Evolutionary conservation across 306 rosid species (phyloP), one percentile per base, ranked within the genome.

Genomic region (Prosopis cineraria): DNA sequence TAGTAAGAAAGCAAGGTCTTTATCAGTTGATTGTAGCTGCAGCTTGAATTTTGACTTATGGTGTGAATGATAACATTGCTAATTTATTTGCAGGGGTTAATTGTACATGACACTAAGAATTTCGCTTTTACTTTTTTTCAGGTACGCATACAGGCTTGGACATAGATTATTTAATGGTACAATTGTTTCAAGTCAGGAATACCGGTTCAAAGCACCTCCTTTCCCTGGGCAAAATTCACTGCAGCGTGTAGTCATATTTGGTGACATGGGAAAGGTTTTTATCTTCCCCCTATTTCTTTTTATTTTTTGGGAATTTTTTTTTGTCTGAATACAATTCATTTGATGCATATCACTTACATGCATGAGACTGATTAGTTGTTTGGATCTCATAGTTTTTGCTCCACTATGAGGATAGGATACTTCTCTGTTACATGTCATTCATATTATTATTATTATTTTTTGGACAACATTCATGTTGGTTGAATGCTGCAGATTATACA

Each of bases 261-360:
- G 97, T 40, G 97, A 94, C 85, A 88, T 94, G 97, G 98, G 97
- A 84, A 94, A 94, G 97, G 98, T 94, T 25, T 25, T 58, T 39
- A 7, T 79, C 74, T 69, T 2, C 4, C 4, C 36, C 4, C 6
- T 53, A n/a, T 53, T 22, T 24, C 24, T 7, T 70, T 53, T 78
- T 2, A 3, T 43, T 30, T 45, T 60, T 33, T 24, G 74, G 60
- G 52, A 29, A 31, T 69, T 78, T 53, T 24, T 34, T 68, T 78
- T 78, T 29, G 37, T 20, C 66, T 37, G 58, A 52, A 25, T 65
- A 45, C 56, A 53, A 39, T 55, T 12, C 64, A 50, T 44, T 41
- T 25, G 24, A 43, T 47, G 3, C n/a, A 20, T 71, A 24, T 43
- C 24, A 10, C 45, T 29, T 39, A 20, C 33, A 68, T 30, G 53